Percentiles rank a stretch among this genome's conserved stretches.
Conservation (phyloP, 768 basidiomycete species). For the Hebeloma cylindrosporum region DNA sequence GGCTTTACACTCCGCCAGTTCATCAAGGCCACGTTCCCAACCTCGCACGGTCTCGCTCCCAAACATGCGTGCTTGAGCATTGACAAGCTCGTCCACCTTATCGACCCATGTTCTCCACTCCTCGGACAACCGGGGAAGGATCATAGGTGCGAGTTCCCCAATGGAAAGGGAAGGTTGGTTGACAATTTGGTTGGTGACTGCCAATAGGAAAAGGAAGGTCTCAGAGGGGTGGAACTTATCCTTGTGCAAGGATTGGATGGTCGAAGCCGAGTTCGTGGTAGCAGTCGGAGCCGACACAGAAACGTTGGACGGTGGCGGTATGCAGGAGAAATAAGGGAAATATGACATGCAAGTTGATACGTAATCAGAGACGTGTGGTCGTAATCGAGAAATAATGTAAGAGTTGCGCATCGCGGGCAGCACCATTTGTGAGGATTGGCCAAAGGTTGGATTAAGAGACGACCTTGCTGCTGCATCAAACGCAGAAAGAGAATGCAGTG, state of each 20-base stretch:
- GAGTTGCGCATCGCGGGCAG: slow-evolving; percentile 74
- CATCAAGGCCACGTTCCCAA: slow-evolving; percentile 73
- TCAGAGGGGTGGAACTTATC: slow-evolving; percentile 73
- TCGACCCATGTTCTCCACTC: slow-evolving; percentile 83
- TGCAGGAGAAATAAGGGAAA: slow-evolving; percentile 80
- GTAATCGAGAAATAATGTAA: slow-evolving; percentile 73
- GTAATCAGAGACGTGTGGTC: slow-evolving; percentile 75
- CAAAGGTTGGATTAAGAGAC: slow-evolving; percentile 19
- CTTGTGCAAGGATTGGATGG: slow-evolving; percentile 51
- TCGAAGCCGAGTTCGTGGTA: slow-evolving; percentile 17
- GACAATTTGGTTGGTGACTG: slow-evolving; percentile 66
- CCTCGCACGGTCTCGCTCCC: slow-evolving; percentile 62
- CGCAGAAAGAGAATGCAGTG: slow-evolving; percentile 35
- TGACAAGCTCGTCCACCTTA: slow-evolving; percentile 67
- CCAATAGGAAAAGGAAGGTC: slow-evolving; percentile 68
- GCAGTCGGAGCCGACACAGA: slow-evolving; percentile 24
- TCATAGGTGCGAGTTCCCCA: slow-evolving; percentile 50
- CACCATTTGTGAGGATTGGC: slow-evolving; percentile 22
- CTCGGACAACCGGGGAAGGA: slow-evolving; percentile 63
- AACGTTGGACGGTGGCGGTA: slow-evolving; percentile 21
- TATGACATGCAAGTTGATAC: slow-evolving; percentile 77
- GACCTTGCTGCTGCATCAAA: slow-evolving; percentile 31
- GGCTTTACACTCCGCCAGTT: slow-evolving; percentile 55
- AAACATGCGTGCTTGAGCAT: slow-evolving; percentile 77
- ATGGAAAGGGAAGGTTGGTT: slow-evolving; percentile 69